These are phyloP conservation scores for Rhodotorula sp. DNA, from an alignment of 1,284 basidiomycete species.

Conservation along the genomic window DNA sequence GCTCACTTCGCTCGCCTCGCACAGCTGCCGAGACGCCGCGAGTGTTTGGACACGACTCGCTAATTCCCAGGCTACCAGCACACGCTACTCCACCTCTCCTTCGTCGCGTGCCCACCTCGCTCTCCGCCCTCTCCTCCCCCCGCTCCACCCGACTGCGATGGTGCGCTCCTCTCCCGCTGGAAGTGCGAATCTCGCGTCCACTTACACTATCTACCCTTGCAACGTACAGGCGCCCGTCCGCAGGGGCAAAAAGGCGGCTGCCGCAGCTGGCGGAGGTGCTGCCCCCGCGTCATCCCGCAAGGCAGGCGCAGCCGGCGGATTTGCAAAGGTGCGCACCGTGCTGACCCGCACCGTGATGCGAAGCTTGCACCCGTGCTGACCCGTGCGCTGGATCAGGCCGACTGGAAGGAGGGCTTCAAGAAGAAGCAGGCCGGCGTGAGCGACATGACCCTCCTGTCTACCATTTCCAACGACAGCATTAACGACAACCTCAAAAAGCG, in stretches of 20 bases:
- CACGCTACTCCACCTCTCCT: background rate
- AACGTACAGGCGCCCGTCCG: slow-evolving; percentile 35
- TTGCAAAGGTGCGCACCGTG: slow-evolving; percentile 32
- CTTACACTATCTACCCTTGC: background rate
- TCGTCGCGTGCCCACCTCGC: background rate
- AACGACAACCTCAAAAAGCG: slow-evolving; percentile 97
- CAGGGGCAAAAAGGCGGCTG: slow-evolving; percentile 34
- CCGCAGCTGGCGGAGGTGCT: slow-evolving; percentile 8
- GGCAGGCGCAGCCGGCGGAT: slow-evolving; percentile 19
- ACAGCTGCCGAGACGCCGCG: background rate
- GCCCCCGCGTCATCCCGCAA: slow-evolving; percentile 28
- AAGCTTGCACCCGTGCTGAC: background rate
- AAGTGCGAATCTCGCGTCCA: too few species aligned
- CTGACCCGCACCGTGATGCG: too few species aligned
- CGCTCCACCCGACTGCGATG: slow-evolving; percentile 1
- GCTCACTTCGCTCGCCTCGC: background rate
- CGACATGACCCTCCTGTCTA: slow-evolving; percentile 97
- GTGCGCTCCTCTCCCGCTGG: background rate
- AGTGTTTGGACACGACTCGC: background rate
- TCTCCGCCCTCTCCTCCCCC: background rate
- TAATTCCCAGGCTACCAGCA: background rate
- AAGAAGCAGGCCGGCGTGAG: slow-evolving; percentile 93
- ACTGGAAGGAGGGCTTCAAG: slow-evolving; percentile 98
- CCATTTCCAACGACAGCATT: slow-evolving; percentile 96
- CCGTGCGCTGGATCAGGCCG: slow-evolving; percentile 62